Evolutionary conservation across 805 yeast genomes (phyloP).

Genomic region (Metschnikowia santaceciliae): DNA sequence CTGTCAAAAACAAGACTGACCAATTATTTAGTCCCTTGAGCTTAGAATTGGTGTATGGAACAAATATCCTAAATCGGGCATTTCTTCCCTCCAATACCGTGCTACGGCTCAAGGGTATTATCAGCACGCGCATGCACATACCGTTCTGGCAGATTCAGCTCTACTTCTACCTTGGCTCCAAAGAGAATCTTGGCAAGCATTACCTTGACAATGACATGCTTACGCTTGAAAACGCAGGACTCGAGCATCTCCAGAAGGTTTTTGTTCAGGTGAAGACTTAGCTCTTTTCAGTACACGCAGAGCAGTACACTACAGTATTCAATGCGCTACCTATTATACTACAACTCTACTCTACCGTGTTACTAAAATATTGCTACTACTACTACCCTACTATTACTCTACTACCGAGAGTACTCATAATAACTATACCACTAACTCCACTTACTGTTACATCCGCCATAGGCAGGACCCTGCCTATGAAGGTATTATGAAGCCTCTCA

Average conservation of each 20-base stretch:
- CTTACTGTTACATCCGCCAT: too few species aligned
- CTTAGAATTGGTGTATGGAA: neutral
- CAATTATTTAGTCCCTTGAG: neutral
- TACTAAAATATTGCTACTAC: too few species aligned
- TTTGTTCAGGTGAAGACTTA: neutral
- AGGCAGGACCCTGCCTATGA: too few species aligned
- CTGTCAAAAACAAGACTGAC: too few species aligned
- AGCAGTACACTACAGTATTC: neutral
- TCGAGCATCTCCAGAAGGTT: slow-evolving; percentile 18
- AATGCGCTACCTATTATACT: too few species aligned
- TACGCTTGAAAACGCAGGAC: slow-evolving; percentile 22
- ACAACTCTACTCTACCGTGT: too few species aligned
- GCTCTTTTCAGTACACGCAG: neutral
- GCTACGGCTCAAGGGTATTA: slow-evolving; percentile 32
- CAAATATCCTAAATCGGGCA: slow-evolving; percentile 10
- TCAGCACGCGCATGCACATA: slow-evolving; percentile 16
- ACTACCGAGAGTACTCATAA: too few species aligned
- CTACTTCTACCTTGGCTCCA: slow-evolving; percentile 24
- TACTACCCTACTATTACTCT: too few species aligned
- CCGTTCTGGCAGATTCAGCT: slow-evolving; percentile 25
- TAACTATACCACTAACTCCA: too few species aligned
- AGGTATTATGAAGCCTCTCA: too few species aligned
- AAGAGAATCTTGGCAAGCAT: slow-evolving; percentile 13
- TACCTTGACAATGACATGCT: slow-evolving; percentile 29
- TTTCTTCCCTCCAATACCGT: slow-evolving; percentile 26